Evolutionary conservation across 1,284 basidiomycete species (phyloP), one percentile per base, ranked within the genome.

Genomic region (Xerocomus tenax): DNA sequence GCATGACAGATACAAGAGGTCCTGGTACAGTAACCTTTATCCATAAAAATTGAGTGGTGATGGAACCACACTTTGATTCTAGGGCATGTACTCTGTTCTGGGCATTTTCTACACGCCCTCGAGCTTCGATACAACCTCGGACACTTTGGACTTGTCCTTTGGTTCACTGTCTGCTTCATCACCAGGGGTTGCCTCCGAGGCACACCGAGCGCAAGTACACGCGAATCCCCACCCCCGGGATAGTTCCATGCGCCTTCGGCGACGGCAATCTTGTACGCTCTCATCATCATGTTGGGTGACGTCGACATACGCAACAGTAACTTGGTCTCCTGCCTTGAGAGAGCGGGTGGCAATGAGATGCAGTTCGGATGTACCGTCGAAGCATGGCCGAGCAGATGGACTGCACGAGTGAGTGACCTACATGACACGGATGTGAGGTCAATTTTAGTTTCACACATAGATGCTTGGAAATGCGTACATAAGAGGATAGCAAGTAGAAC

Each of bases 151-250:
- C 57, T 75, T 75, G 58, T 81, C 81, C 55, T 70, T 70, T 57
- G 69, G 62, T n/a, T 74, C 71, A 29, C 58, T 63, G 23, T 72
- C 65, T 19, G 64, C 59, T 38, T 62, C 68, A 45, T 74, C 74
- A 16, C 67, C 67, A 23, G 66, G 66, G 23, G 61, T 59, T 4
- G 62, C 72, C 63, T 90, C 87, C 47, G 70, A 69, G 39, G 67
- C 57, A 62, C 87, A 90, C 41, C 77, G 75, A 46, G 72, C 63
- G 62, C 87, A 90, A 45, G 71, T 66, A 62, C 87, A 90, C 21
- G 82, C 78, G 62, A 90, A 87, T 54, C 75, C 74, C 87, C 87
- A 90, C 32, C 87, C 87, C 39, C 81, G 74, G n/a, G 78, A 84
- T 35, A 90, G 74, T 66, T 87, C 84, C 57, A 74, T 71, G 23